Conservation (phyloP, 1,284 basidiomycete genomes). For the Irpex lacteus region DNA sequence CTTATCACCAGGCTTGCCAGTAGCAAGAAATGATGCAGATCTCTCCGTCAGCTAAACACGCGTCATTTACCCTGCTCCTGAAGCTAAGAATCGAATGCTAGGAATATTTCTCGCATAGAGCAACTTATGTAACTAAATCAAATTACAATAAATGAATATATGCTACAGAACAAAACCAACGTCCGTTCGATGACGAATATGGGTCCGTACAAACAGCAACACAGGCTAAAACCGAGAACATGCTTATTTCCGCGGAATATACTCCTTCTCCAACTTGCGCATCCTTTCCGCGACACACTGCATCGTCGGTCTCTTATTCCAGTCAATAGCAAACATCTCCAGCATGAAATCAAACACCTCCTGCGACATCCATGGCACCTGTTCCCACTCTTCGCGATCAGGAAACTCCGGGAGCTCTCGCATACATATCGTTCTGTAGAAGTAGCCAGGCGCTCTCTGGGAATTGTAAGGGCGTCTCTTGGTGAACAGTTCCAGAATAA, state of each 20-base stretch:
- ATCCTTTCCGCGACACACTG: constrained; percentile 1
- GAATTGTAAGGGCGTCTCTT: constrained; percentile 46
- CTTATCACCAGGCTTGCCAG: too few species aligned
- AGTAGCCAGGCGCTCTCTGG: constrained; percentile 34
- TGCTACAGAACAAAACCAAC: too few species aligned
- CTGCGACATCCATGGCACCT: constrained; percentile 38
- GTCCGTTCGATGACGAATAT: too few species aligned
- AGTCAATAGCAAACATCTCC: constrained; percentile 4
- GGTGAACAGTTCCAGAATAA: constrained; percentile 51
- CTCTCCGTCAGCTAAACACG: too few species aligned
- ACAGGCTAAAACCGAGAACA: too few species aligned
- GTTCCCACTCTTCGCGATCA: background rate
- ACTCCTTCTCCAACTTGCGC: background rate
- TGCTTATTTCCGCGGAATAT: background rate
- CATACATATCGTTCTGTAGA: constrained; percentile 33
- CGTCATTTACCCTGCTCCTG: too few species aligned
- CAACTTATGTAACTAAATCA: too few species aligned
- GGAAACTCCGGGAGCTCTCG: background rate
- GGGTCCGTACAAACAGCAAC: too few species aligned
- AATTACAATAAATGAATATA: too few species aligned
- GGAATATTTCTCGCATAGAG: too few species aligned
- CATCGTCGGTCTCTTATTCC: constrained; percentile 8
- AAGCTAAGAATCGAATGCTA: too few species aligned
- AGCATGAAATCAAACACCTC: constrained; percentile 12
- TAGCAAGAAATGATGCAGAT: too few species aligned